Evolutionary conservation across 2,329 filamentous ascomycete genomes (phyloP), one percentile per base, ranked within the genome.

Genomic region (Fusarium longipes): DNA sequence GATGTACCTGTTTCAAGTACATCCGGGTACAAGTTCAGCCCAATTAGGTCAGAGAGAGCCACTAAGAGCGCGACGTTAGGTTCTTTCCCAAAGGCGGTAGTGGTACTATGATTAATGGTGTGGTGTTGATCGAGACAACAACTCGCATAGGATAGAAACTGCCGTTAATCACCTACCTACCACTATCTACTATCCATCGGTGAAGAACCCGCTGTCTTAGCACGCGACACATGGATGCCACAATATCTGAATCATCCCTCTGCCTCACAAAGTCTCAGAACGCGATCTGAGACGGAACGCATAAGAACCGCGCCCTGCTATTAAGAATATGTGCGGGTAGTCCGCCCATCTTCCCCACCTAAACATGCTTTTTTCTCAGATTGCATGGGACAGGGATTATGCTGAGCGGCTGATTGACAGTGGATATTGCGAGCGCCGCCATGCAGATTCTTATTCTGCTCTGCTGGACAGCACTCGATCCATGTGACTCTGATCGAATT

Each of bases 401-500:
- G 65, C 65, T 63, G 61, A 65, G 65, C 65, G 65, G 65, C 65
- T 68, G 65, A 69, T 66, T 47, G 38, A 53, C 32, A 63, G 65
- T 64, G 65, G 65, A 42, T 14, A 63, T 49, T 67, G 51, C 49
- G 47, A 58, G 49, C 63, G 52, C 58, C 27, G 36, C 12, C 18
- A 52, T 62, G 51, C 57, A 68, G 56, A 43, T 39, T 69, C 30
- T 66, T 24, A 17, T 44, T 57, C 45, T 44, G 22, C 8, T 68
- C 45, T 57, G 50, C 22, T 62, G 60, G 3, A 8, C 27, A 25
- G 25, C 25, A 35, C 22, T 35, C 17, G 22, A 61, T 53, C 50
- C 38, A 43, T 48, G 49, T 45, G 43, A 29, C 24, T 48, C 54
- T 42, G 49, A 50, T 52, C 42, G 12, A 15, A 4, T 27, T 36